Evolutionary conservation across 2,329 filamentous ascomycete species (phyloP).

Genomic region (Pyricularia grisea): DNA sequence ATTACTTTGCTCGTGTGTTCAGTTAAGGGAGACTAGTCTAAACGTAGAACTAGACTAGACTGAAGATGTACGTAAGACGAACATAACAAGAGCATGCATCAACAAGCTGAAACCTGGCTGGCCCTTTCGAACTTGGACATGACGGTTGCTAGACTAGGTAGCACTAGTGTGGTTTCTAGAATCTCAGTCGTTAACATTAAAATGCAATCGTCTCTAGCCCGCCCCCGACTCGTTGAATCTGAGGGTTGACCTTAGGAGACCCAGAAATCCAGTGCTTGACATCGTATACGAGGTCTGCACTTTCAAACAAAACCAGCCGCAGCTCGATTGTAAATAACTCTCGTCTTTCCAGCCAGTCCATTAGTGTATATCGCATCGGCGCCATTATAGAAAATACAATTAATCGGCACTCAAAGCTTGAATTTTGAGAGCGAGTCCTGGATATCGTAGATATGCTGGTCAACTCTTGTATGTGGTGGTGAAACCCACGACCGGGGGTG

Average conservation of each 20-base stretch:
- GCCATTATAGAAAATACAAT: neutral
- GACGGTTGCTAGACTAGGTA: neutral
- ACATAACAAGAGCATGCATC: neutral
- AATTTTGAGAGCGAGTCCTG: conserved; percentile 60
- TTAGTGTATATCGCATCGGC: neutral
- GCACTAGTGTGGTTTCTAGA: neutral
- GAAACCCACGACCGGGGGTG: neutral
- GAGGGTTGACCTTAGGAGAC: neutral
- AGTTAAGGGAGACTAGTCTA: neutral
- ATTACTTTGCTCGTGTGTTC: neutral
- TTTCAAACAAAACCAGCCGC: too few relatives aligned
- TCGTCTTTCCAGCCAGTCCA: neutral
- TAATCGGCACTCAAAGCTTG: conserved; percentile 42
- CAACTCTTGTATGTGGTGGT: neutral
- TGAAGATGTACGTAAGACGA: neutral
- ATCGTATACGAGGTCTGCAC: too few relatives aligned
- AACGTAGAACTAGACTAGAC: too few relatives aligned
- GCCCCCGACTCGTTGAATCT: too few relatives aligned
- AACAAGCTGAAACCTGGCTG: too few relatives aligned
- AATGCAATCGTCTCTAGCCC: too few relatives aligned
- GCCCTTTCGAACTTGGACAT: neutral
- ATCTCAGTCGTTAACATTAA: neutral
- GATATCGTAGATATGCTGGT: neutral
- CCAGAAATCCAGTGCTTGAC: neutral
- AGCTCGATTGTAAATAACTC: neutral